Base-by-base conservation (phyloP, 192 early-diverging fungal species). In the Coemansia sp. region DNA sequence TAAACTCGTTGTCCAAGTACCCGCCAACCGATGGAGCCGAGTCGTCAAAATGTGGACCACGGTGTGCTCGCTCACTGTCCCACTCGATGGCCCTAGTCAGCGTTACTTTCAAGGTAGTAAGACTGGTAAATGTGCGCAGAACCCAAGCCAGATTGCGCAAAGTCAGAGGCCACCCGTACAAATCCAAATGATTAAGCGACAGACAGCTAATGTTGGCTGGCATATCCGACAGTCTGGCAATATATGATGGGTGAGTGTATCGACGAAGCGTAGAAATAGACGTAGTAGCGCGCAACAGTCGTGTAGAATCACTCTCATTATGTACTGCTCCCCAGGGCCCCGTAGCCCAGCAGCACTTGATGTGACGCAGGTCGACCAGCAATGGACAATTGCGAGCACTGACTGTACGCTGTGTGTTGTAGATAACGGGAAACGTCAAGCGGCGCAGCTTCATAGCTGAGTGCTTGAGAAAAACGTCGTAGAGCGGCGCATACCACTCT, bases 311-410 rank as follows among this genome's bases (percentile, higher is more conserved):
- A 44, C 81, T 83, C 2, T 72, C 75, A 0, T 15, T 47, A 31
- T 69, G 70, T 18, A 29, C 13, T 5, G 62, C 11, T 39, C 70
- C 64, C 76, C 76, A 68, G 15, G 46, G 10, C 0, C 73, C 76
- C 13, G 81, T 83, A 0, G 72, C 75, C 81, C 76, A 83, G 55
- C 76, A 83, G 49, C 76, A 78, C 68, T 83, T 83, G 50, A 83
- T 78, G 15, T 78, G 81, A 0, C 73, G 67, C 13, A 83, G 47
- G 2, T 76, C 73, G 1, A 73, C 68, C 16, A 83, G 49, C 40
- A 43, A 6, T 2, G 81, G 81, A 16, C 81, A 83, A 46, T 75
- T 83, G 9, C 20, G 43, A 1, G 47, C 33, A 12, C 69, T 73
- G 18, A 83, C 64, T 2, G 61, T 55, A 3, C 81, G 69, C 46